Conservation (phyloP, 768 basidiomycete genomes). For the Hortiboletus campestris region DNA sequence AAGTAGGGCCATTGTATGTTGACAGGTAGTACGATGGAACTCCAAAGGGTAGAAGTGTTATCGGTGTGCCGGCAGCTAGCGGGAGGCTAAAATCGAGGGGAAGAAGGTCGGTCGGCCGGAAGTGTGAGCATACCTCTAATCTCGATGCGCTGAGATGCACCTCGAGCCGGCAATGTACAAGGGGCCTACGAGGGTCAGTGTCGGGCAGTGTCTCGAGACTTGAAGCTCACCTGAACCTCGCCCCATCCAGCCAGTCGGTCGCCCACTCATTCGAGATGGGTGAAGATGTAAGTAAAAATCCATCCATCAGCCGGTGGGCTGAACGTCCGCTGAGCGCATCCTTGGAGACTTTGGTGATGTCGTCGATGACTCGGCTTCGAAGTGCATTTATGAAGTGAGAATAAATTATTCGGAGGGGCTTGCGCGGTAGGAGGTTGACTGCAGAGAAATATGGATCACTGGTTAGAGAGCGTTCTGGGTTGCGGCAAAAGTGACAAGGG, state of each 20-base stretch:
- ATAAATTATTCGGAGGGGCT: slow-evolving; percentile 40
- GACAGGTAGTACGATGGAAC: slow-evolving; percentile 72
- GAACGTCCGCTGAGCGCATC: slow-evolving; percentile 30
- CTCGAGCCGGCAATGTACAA: slow-evolving; percentile 61
- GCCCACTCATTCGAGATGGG: slow-evolving; percentile 57
- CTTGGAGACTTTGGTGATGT: slow-evolving; percentile 47
- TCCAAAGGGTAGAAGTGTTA: slow-evolving; percentile 66
- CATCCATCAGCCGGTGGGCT: slow-evolving; percentile 53
- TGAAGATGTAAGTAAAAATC: slow-evolving; percentile 57
- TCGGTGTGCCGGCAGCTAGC: slow-evolving; percentile 59
- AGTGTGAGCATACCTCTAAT: slow-evolving; percentile 64
- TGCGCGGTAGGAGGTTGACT: slow-evolving; percentile 44
- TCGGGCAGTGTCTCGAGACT: neutral
- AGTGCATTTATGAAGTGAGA: slow-evolving; percentile 60
- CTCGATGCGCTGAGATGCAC: slow-evolving; percentile 45
- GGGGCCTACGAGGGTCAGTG: slow-evolving; percentile 42
- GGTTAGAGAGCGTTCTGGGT: slow-evolving; percentile 15
- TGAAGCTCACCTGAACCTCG: slow-evolving; percentile 42
- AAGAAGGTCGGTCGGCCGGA: slow-evolving; percentile 56
- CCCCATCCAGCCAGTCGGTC: slow-evolving; percentile 58
- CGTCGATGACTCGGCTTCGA: slow-evolving; percentile 50
- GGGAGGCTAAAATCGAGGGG: slow-evolving; percentile 44
- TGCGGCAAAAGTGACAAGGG: slow-evolving; percentile 41
- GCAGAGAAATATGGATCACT: slow-evolving; percentile 28
- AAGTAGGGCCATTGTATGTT: slow-evolving; percentile 66